A percentile compares a stretch with the other conserved stretches of the same genome.
These are phyloP conservation scores for Trichophyton schoenleinii DNA, from an alignment of 2,329 filamentous ascomycete genomes.

Conservation along the genomic window DNA sequence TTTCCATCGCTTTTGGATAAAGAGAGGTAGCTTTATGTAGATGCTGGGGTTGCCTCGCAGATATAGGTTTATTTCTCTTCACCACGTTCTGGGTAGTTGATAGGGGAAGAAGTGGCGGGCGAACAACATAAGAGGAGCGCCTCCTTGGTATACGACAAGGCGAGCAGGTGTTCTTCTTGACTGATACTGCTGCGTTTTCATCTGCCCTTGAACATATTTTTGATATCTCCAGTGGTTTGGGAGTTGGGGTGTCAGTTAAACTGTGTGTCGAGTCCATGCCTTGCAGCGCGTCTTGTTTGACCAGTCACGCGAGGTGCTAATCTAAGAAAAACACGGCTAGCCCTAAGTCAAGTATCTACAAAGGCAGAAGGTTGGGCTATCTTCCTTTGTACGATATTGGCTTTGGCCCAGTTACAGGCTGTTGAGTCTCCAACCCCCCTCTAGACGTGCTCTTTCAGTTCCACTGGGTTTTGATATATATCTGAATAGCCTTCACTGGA, in stretches of 20 bases:
- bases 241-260: background rate
- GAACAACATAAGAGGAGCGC: background rate
- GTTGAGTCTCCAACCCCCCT: background rate
- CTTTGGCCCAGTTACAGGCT: background rate
- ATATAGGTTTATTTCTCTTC: background rate
- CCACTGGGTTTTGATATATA: constrained; percentile 17
- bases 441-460: constrained; percentile 13
- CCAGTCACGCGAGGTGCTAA: background rate
- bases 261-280: background rate
- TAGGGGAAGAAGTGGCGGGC: background rate
- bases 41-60: background rate
- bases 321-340: background rate
- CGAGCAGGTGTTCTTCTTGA: background rate
- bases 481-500: constrained; percentile 19
- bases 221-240: background rate
- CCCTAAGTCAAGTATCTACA: background rate
- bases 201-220: background rate
- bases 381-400: background rate
- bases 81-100: background rate
- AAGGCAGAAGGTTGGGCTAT: background rate
- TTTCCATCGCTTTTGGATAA: background rate
- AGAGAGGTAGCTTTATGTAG: background rate
- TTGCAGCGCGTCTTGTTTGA: background rate
- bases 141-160: background rate
- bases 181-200: background rate